Conservation (phyloP, 75 land plant species). For the Adiantum capillusveneris region DNA sequence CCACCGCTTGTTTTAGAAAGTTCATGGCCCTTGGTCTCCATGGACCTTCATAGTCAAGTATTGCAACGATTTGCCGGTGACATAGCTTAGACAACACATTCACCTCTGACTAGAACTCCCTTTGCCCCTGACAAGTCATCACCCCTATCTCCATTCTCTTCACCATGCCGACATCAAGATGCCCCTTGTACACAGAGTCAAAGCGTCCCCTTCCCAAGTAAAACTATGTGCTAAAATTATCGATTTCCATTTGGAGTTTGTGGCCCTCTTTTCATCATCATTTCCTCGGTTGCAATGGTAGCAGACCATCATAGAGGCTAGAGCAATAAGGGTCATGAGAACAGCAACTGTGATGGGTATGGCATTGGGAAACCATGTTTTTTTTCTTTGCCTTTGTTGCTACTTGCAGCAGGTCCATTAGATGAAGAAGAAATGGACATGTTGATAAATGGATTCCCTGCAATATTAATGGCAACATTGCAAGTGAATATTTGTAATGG, state of each 20-base stretch:
- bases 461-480: conserved; percentile 22
- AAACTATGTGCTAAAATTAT: conserved; percentile 52
- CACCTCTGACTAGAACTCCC: conserved; percentile 74
- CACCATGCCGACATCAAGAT: conserved; percentile 66
- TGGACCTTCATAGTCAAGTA: conserved; percentile 57
- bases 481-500: conserved; percentile 35
- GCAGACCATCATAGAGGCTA: conserved; percentile 9
- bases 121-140: conserved; percentile 54
- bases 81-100: conserved; percentile 69
- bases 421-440: conserved; percentile 1
- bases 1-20: too few relatives aligned
- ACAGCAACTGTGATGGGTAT: not conserved
- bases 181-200: conserved; percentile 75
- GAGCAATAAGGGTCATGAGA: not conserved
- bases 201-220: conserved; percentile 81
- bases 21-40: too few relatives aligned
- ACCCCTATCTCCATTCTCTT: conserved; percentile 56
- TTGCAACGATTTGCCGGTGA: conserved; percentile 71
- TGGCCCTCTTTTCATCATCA: conserved; percentile 9
- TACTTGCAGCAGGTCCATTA: conserved; percentile 6
- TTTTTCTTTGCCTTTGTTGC: too few relatives aligned
- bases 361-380: not conserved
- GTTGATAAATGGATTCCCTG: conserved; percentile 42
- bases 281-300: conserved; percentile 5
- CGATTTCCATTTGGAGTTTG: conserved; percentile 39